Base-by-base conservation (phyloP, 2,329 filamentous ascomycete genomes). In the Torrubiellomyces zombiae region DNA sequence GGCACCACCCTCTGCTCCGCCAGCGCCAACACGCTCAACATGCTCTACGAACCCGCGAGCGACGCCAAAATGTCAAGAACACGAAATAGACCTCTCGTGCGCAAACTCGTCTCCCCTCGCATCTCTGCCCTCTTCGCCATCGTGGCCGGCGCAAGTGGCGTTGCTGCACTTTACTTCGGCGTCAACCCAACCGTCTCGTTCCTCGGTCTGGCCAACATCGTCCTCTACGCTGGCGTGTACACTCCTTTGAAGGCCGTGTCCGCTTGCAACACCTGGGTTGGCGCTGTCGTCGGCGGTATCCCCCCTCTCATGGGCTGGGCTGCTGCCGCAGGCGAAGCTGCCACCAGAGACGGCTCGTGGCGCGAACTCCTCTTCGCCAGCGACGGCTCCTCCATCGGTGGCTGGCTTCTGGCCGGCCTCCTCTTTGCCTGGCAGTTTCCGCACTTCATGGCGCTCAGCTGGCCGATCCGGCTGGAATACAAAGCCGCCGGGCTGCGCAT, bases 271-370 rank as follows among this genome's bases (percentile, higher is more conserved):
- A 98, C 89, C 0, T 98, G 89, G 89, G 67, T 91, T 10, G 89
- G 89, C 10, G 89, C 85, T 4, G 52, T 98, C 0, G 81, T 98
- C 0, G 89, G 89, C 32, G 85, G 77, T 2, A 92, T 98, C 28
- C 86, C 89, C 1, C 89, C 89, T 1, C 55, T 98, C 16, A 98
- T 98, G 89, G 89, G 89, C 35, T 98, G 89, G 89, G 80, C 83
- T 10, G 89, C 89, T 0, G 89, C 89, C 1, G 85, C 83, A 0
- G 85, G 83, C 25, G 82, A 94, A 49, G 76, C 75, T 21, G 83
- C 83, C 7, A 79, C 74, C 3, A 68, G 65, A 13, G 71, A 75
- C 35, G 76, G 77, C 16, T 75, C 70, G 8, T 89, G 78, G 74
- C 62, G 66, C 24, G 81, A 89, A 43, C 63, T 92, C 19, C 58